Evolutionary conservation across 176 grass and related monocot genomes (phyloP).

Genomic region (Hordeum marinum): DNA sequence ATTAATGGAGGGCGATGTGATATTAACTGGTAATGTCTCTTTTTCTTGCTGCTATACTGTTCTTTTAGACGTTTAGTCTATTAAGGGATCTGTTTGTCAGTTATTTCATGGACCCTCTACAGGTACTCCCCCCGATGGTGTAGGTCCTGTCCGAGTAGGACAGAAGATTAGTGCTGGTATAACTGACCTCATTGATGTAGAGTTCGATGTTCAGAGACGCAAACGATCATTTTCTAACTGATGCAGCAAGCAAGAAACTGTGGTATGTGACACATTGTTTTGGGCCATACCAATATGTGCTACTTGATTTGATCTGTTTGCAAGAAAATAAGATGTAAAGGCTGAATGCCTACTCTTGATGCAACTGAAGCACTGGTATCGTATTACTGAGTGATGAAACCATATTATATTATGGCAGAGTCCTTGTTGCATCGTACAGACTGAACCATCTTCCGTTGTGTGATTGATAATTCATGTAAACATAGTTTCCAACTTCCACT

Average conservation of each 20-base stretch:
- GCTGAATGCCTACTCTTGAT: neutral
- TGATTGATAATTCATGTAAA: neutral
- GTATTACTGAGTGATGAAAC: neutral
- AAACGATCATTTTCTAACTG: conserved; percentile 25
- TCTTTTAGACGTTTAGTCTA: neutral
- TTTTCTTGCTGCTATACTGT: neutral
- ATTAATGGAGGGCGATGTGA: conserved; percentile 88
- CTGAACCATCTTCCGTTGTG: neutral
- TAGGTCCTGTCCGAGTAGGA: conserved; percentile 69
- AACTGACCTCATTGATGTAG: conserved; percentile 71
- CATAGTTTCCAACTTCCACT: neutral
- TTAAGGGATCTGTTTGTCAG: neutral
- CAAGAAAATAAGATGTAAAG: neutral
- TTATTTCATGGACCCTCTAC: neutral
- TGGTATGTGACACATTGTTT: conserved; percentile 3
- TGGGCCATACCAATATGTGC: neutral
- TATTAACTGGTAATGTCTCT: conserved; percentile 64
- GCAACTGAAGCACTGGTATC: neutral
- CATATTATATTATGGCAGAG: neutral
- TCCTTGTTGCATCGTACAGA: neutral
- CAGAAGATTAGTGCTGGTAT: conserved; percentile 90
- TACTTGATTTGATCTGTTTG: neutral
- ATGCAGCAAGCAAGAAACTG: conserved; percentile 18
- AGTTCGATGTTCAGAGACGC: conserved; percentile 82
- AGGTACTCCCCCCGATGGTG: conserved; percentile 75